Conservation (phyloP, 495 filamentous ascomycete genomes). For the Monascus purpureus region DNA sequence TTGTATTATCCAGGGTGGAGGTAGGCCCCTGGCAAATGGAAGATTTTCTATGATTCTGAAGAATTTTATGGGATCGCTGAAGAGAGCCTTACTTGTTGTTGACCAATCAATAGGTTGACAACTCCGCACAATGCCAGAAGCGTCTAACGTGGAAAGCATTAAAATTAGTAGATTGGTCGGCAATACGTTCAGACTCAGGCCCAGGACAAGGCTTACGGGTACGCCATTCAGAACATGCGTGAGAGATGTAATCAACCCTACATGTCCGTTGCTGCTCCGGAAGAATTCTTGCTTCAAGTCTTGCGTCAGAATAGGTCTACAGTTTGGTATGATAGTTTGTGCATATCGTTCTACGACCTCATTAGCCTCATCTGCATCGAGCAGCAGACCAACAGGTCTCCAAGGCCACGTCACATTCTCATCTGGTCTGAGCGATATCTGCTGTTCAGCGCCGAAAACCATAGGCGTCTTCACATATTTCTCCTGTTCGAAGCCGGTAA, state of each 20-base stretch:
- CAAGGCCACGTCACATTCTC: no score
- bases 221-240: constrained; percentile 2
- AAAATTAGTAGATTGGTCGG: constrained; percentile 6
- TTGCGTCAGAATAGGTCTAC: constrained; percentile 2
- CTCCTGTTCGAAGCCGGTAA: constrained; percentile 1
- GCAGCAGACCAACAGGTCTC: not conserved
- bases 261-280: constrained; percentile 7
- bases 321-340: constrained; percentile 5
- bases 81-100: constrained; percentile 4
- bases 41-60: constrained; percentile 2
- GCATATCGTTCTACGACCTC: constrained; percentile 6
- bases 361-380: not conserved
- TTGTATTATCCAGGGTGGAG: constrained; percentile 6
- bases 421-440: constrained; percentile 4
- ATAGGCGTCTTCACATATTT: constrained; percentile 1
- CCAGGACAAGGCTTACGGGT: constrained; percentile 8
- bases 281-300: constrained; percentile 8
- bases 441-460: not conserved
- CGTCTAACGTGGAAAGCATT: constrained; percentile 5
- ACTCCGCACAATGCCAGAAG: constrained; percentile 3
- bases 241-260: constrained; percentile 7
- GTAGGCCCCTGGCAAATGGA: constrained; percentile 6
- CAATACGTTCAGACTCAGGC: constrained; percentile 3
- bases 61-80: constrained; percentile 4
- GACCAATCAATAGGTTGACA: constrained; percentile 4